Percentiles rank a stretch among this genome's conserved stretches.
These are phyloP conservation scores for Dendrobium chrysotoxum DNA, from an alignment of 106 monocot genomes.

Conservation along the genomic window DNA sequence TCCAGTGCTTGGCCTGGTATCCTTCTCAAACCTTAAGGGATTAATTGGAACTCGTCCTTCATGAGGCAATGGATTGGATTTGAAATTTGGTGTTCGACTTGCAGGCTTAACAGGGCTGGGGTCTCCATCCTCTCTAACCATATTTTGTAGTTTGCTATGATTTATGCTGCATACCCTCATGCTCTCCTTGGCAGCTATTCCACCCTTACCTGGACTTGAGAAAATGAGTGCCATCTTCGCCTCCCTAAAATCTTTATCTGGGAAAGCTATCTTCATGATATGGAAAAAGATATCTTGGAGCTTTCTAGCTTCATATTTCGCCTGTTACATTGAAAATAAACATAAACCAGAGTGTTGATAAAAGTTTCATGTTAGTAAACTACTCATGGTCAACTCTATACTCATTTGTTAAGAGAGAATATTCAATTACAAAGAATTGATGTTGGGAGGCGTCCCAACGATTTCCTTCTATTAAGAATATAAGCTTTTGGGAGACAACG, in stretches of 20 bases:
- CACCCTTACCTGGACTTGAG: conserved; percentile 23
- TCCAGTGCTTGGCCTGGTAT: conserved; percentile 8
- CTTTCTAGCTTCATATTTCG: conserved; percentile 62
- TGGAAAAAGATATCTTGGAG: conserved; percentile 78
- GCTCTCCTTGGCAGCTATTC: conserved; percentile 18
- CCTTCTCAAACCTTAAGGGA: conserved; percentile 38
- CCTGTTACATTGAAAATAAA: conserved; percentile 24
- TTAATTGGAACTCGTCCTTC: too few relatives aligned
- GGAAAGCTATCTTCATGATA: conserved; percentile 88
- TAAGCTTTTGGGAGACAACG: too few relatives aligned
- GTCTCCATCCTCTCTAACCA: conserved; percentile 12
- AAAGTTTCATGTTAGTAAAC: too few relatives aligned
- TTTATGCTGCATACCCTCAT: conserved; percentile 13
- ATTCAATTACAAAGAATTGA: too few relatives aligned
- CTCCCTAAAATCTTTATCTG: conserved; percentile 69
- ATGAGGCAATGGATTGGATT: conserved; percentile 4
- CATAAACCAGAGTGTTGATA: too few relatives aligned
- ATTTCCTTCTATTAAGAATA: too few relatives aligned
- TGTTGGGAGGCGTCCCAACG: too few relatives aligned
- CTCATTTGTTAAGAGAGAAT: too few relatives aligned
- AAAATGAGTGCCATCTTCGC: conserved; percentile 39
- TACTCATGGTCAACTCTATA: too few relatives aligned
- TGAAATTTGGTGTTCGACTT: background rate
- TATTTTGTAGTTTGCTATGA: conserved; percentile 36
- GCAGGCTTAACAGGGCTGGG: conserved; percentile 3